phyloP scores from a whole-genome alignment of 2,329 filamentous ascomycete species.

The Alternaria burnsii region DNA sequence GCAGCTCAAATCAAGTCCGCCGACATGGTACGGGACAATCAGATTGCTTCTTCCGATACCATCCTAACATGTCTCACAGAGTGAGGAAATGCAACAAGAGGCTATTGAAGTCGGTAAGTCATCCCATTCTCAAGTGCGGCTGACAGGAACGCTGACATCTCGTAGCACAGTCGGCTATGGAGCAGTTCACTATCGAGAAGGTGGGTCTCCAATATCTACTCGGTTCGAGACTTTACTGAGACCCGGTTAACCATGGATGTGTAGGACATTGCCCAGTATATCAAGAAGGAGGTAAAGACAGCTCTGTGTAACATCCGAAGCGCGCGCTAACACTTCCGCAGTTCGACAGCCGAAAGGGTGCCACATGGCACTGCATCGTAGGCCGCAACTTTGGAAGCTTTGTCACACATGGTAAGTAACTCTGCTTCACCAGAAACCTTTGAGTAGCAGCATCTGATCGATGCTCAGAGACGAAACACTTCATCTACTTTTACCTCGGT shows the following conservation, averaged over 20 bases:
- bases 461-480: slow-evolving; percentile 91
- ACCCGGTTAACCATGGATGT: slow-evolving; percentile 12
- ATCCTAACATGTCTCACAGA: slow-evolving; percentile 63
- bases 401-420: slow-evolving; percentile 85
- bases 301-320: background rate
- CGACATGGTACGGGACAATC: slow-evolving; percentile 80
- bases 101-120: slow-evolving; percentile 90
- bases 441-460: slow-evolving; percentile 21
- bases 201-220: slow-evolving; percentile 49
- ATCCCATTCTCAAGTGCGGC: slow-evolving; percentile 12
- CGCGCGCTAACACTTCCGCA: slow-evolving; percentile 53
- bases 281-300: slow-evolving; percentile 81
- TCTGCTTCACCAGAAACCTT: background rate
- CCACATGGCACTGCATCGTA: slow-evolving; percentile 99
- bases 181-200: slow-evolving; percentile 77
- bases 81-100: slow-evolving; percentile 96
- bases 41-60: background rate
- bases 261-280: slow-evolving; percentile 93
- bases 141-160: slow-evolving; percentile 32
- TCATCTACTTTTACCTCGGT: slow-evolving; percentile 99
- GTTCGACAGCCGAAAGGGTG: slow-evolving; percentile 97
- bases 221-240: background rate
- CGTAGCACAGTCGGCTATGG: slow-evolving; percentile 74
- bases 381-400: slow-evolving; percentile 99
- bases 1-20: slow-evolving; percentile 96